Percentiles rank a stretch among this genome's conserved stretches.
Evolutionary conservation across 805 yeast species (phyloP).

Genomic region (Metschnikowia hibisci): DNA sequence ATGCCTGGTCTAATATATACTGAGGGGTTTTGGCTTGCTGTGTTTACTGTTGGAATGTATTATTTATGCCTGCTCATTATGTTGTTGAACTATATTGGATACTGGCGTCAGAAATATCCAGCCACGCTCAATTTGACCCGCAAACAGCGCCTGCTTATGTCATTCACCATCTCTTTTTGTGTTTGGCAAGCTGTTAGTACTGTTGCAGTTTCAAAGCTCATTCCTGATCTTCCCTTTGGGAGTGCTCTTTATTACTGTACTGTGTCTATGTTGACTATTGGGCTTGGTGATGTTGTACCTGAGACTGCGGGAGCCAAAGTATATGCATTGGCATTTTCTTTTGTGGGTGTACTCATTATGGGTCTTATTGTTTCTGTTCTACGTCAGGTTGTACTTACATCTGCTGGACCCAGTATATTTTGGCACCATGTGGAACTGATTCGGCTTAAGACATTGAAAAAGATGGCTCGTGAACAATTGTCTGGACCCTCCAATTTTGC

Average conservation of each 20-base stretch:
- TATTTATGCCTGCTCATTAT: constrained; percentile 52
- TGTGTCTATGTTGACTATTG: constrained; percentile 74
- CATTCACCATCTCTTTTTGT: constrained; percentile 60
- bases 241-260: constrained; percentile 69
- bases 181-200: constrained; percentile 74
- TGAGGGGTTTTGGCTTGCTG: constrained; percentile 79
- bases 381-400: constrained; percentile 56
- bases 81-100: constrained; percentile 60
- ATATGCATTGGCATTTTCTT: constrained; percentile 57
- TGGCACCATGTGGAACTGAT: constrained; percentile 60
- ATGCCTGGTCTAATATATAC: constrained; percentile 23
- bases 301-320: constrained; percentile 49
- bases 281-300: constrained; percentile 74
- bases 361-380: constrained; percentile 74
- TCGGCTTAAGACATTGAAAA: constrained; percentile 35
- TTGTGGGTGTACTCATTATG: constrained; percentile 65
- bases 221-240: constrained; percentile 45
- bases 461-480: constrained; percentile 13
- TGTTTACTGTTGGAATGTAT: constrained; percentile 60
- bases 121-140: constrained; percentile 63
- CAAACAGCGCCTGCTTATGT: constrained; percentile 70
- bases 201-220: constrained; percentile 36
- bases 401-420: constrained; percentile 58
- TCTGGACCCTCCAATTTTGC: not conserved
- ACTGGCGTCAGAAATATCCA: constrained; percentile 54